Conservation (phyloP, 805 yeast species). For the Maudiozyma bulderi region DNA sequence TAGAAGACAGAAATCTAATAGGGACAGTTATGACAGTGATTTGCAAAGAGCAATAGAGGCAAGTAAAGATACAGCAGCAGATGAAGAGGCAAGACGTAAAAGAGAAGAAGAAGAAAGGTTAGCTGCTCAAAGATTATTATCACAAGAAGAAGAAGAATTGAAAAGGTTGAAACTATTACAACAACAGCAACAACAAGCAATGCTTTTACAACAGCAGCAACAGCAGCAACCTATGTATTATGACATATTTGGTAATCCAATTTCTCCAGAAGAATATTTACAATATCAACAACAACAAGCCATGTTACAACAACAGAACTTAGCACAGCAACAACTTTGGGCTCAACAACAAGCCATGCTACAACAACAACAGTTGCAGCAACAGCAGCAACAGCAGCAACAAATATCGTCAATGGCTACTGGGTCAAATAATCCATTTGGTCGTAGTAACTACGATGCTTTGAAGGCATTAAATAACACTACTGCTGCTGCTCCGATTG, state of each 20-base stretch:
- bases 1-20: conserved; percentile 10
- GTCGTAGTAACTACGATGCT: conserved; percentile 20
- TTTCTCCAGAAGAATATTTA: conserved; percentile 29
- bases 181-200: conserved; percentile 10
- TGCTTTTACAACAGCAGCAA: conserved; percentile 8
- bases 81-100: conserved; percentile 55
- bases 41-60: conserved; percentile 72
- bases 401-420: conserved; percentile 26
- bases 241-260: conserved; percentile 30
- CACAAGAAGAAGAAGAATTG: conserved; percentile 26
- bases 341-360: conserved; percentile 14
- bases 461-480: conserved; percentile 6
- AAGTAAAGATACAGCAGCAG: conserved; percentile 72
- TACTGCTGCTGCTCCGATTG: conserved; percentile 2
- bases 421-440: conserved; percentile 75
- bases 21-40: conserved; percentile 66
- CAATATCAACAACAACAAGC: conserved; percentile 28
- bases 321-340: conserved; percentile 23
- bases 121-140: conserved; percentile 20
- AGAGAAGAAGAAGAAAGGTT: conserved; percentile 20
- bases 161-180: conserved; percentile 22
- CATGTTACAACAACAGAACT: conserved; percentile 22
- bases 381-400: not conserved
- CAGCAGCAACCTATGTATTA: conserved; percentile 25
- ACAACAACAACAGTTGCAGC: conserved; percentile 24